Base-by-base conservation (phyloP, 768 basidiomycete genomes). In the Termitomyces sp. region DNA sequence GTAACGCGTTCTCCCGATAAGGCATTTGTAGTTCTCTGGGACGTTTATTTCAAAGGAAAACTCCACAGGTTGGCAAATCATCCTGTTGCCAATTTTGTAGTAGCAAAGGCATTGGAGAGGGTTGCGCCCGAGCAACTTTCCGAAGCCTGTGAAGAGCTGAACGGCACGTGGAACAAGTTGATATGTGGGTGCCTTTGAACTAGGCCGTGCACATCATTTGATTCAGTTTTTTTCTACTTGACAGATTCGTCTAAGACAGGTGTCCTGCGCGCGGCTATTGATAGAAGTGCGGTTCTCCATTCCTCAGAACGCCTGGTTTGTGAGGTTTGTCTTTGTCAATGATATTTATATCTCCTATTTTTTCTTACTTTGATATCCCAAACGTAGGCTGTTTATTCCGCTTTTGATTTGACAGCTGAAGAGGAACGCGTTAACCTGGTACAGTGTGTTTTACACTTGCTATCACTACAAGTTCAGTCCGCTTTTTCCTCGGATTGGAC, bases 1-100 rank as follows among this genome's bases (percentile, higher is more conserved):
- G 81, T 94, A 24, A 70, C 73, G 5, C 79, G 81, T 50, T 81
- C 85, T 18, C 86, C 92, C 0, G 70, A 76, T 6, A 64, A 71
- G 18, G 79, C 86, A 2, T 94, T 95, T 66, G 67, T 72, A 32
- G 64, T 77, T 0, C 65, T 97, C 5, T 98, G 96, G 96, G 65
- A 72, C 3, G 79, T 80, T 0, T 95, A 97, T 71, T 88, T 98
- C 67, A 69, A 73, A 44, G 85, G 84, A n/a, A 85, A 86, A 60
- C 74, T 97, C 37, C 71, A 79, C 3, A 81, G 87, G 56, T 75
- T 97, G 29, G 86, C 89, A 18, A 75, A 80, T 20, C 96, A 99
- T 70, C 93, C 95, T 3, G 90, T 95, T 2, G 94, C 92, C 13
- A 99, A 98, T 67, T 99, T 94, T 64, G 94, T 98, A 22, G 77